Base-by-base conservation (phyloP, 306 rosid genomes). In the Gynostemma pentaphyllum region DNA sequence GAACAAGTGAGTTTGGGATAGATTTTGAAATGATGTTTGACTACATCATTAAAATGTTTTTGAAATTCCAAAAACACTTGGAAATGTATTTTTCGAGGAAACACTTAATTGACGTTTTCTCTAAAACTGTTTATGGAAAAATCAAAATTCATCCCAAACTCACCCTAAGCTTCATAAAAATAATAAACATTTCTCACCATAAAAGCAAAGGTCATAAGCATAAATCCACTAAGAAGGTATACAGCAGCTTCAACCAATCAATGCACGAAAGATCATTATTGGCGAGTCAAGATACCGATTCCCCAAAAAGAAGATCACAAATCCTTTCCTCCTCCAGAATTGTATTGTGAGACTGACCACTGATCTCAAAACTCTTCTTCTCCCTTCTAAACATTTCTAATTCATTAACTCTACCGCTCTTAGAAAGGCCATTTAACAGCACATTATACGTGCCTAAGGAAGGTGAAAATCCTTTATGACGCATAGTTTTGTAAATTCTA, bases 241-340 rank as follows among this genome's bases (percentile, higher is more conserved):
- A 24, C n/a, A 47, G 26, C 52, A 19, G 52, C 16, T n/a, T 21
- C 53, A 48, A 48, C 39, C 39, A 34, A 5, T 34, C 39, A 39
- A 5, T 23, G 32, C 32, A 24, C 16, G 18, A 50, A 50, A 50
- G 16, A 68, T 62, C 46, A 36, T 65, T 57, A 19, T 21, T 44
- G 62, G 37, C 65, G 72, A 36, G 57, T 70, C 74, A 54, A 64
- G 37, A 30, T 69, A 72, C 70, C 40, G 68, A 62, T 74, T 68
- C 75, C 32, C 81, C 74, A 75, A 84, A 89, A 54, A 89, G 54
- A 66, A 87, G 80, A 65, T 90, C 72, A 47, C 95, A 90, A 34
- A 87, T 81, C 73, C 75, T 82, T 77, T 83, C 82, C 54, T 80
- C 87, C 14, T 68, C 32, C 45, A 72, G 53, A 42, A 72, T 32